These are phyloP conservation scores for Digitaria exilis DNA, from an alignment of 202 grass and related monocot species.

Conservation along the genomic window DNA sequence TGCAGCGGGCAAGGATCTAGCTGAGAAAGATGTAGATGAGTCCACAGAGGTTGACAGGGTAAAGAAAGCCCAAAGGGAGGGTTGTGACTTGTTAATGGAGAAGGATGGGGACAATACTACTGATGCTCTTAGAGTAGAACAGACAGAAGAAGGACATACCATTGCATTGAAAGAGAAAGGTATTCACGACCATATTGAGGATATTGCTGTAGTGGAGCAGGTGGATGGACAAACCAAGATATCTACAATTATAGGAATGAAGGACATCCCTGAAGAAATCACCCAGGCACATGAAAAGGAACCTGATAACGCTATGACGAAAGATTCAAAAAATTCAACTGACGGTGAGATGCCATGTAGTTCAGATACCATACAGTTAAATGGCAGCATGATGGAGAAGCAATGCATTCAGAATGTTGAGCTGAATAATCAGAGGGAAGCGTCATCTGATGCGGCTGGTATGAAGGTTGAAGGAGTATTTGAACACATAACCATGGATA, in stretches of 20 bases:
- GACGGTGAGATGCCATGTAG: constrained; percentile 19
- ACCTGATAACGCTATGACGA: constrained; percentile 24
- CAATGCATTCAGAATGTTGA: constrained; percentile 33
- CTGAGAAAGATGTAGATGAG: constrained; percentile 22
- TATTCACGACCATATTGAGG: constrained; percentile 19
- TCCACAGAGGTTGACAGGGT: constrained; percentile 10
- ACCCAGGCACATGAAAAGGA: constrained; percentile 7
- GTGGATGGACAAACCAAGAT: constrained; percentile 17
- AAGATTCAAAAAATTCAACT: constrained; percentile 37
- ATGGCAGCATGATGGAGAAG: constrained; percentile 19
- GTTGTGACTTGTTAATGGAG: not conserved
- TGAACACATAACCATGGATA: constrained; percentile 32
- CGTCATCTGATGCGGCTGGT: constrained; percentile 25
- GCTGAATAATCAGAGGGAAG: constrained; percentile 27
- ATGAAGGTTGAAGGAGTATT: constrained; percentile 24
- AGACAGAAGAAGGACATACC: constrained; percentile 15
- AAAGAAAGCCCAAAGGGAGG: constrained; percentile 13
- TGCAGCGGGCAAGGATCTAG: constrained; percentile 10
- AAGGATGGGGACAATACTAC: not conserved
- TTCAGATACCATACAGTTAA: constrained; percentile 25
- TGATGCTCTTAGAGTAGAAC: constrained; percentile 38
- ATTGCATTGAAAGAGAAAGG: not conserved
- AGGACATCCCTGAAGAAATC: constrained; percentile 26
- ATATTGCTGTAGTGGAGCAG: constrained; percentile 27
- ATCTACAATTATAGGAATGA: not conserved